phyloP scores from a whole-genome alignment of 371 early-diverging fungal species.

The Sporodiniella umbellata region DNA sequence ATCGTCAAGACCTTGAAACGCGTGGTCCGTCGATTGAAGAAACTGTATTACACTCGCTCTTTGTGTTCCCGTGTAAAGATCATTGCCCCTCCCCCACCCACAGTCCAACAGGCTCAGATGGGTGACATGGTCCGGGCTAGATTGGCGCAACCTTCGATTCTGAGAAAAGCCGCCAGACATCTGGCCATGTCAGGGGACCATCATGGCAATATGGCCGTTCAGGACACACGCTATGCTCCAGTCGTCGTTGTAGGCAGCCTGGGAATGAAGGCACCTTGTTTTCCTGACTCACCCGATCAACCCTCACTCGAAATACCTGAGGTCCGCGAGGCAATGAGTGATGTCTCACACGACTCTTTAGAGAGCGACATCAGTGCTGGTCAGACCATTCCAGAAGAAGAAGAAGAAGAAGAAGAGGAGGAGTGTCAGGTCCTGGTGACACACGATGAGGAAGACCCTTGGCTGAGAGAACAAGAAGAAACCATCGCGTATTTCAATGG shows the following conservation, averaged over 20 bases:
- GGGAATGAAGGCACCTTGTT: conserved; percentile 3
- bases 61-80: conserved; percentile 25
- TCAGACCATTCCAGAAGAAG: conserved; percentile 15
- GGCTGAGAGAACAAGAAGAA: conserved; percentile 21
- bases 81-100: conserved; percentile 31
- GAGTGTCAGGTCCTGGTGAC: conserved; percentile 9
- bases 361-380: conserved; percentile 28
- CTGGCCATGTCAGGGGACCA: conserved; percentile 22
- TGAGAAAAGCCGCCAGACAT: conserved; percentile 18
- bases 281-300: too few relatives aligned
- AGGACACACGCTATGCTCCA: conserved; percentile 30
- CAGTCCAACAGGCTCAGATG: conserved; percentile 24
- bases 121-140: conserved; percentile 28
- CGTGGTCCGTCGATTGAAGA: conserved; percentile 46
- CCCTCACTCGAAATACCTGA: too few relatives aligned
- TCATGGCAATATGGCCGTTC: conserved; percentile 34
- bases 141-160: conserved; percentile 20
- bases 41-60: conserved; percentile 31
- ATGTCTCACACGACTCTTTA: conserved; percentile 28
- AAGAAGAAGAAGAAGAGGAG: conserved; percentile 5
- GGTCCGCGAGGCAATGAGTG: too few relatives aligned
- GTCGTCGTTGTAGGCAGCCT: conserved; percentile 34
- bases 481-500: conserved; percentile 17
- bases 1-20: conserved; percentile 55
- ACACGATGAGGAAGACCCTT: conserved; percentile 13